Evolutionary conservation across 768 basidiomycete species (phyloP), one percentile per base, ranked within the genome.

Genomic region (Trametes villosa): DNA sequence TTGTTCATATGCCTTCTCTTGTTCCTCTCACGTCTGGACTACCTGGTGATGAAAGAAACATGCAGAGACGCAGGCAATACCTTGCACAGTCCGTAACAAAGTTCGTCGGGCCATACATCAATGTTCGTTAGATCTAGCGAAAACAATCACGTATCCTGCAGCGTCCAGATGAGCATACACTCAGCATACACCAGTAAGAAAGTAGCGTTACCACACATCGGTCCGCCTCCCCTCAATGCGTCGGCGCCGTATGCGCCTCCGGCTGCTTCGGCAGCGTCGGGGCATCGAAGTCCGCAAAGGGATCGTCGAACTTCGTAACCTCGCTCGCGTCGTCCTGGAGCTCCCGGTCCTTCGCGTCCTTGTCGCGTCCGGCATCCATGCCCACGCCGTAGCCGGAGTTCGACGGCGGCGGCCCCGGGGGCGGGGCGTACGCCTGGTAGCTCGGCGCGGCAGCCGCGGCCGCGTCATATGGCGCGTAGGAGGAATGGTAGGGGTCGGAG

Each of bases 251-350:
- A 20, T 51, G 50, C 34, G 33, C 55, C 24, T 57, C 63, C 50
- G 60, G 61, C 27, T 50, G 45, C 49, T 38, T 33, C 64, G 59
- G 61, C 29, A 58, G 51, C 57, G 62, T 70, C 36, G 72, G 70
- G 6, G 64, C 71, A 34, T 81, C 80, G 42, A 78, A 82, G 65
- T 85, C 83, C 47, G 79, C 72, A 57, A 87, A 87, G n/a, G 85
- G 85, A 60, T 86, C 81, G 36, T 82, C 77, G 53, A 77, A 76
- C 55, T 72, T 74, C 24, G 60, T 59, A 31, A 70, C 71, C 46
- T 77, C 72, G 67, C 72, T 71, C 48, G 71, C 77, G 15, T 48
- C 66, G 4, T 63, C 66, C 2, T 22, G n/a, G 31, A 51, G 8
- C 50, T 26, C 50, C 38, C 67, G 66, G 3, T 66, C 65, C 62